Evolutionary conservation across 805 yeast genomes (phyloP).

Genomic region (Kodamaea restingae): DNA sequence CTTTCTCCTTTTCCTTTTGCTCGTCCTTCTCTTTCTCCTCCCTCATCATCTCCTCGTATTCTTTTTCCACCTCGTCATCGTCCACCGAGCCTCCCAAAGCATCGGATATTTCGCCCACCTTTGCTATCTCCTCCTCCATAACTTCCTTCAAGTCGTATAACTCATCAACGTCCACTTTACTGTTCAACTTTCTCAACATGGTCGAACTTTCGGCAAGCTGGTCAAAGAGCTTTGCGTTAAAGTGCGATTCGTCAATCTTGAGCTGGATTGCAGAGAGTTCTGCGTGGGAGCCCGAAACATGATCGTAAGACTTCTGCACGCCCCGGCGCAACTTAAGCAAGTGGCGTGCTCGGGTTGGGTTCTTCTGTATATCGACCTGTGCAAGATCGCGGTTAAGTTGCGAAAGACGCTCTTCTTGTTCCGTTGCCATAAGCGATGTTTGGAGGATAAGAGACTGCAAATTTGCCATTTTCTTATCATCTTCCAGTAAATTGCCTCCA

Average conservation of each 20-base stretch:
- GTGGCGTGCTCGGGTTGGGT: conserved; percentile 3
- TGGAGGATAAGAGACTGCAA: conserved; percentile 19
- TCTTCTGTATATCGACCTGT: conserved; percentile 3
- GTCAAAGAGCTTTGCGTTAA: conserved; percentile 22
- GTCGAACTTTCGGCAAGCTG: conserved; percentile 25
- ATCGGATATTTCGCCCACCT: conserved; percentile 25
- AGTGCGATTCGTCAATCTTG: conserved; percentile 35
- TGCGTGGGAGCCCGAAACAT: conserved; percentile 13
- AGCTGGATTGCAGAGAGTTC: conserved; percentile 23
- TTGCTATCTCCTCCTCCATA: conserved; percentile 27
- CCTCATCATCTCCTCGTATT: conserved; percentile 19
- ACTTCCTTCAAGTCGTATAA: conserved; percentile 25
- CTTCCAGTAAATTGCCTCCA: conserved; percentile 17
- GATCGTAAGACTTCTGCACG: conserved; percentile 16
- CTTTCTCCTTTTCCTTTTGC: not conserved
- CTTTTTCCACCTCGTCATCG: conserved; percentile 30
- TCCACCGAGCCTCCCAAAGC: conserved; percentile 17
- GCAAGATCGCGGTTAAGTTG: conserved; percentile 14
- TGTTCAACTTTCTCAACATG: conserved; percentile 27
- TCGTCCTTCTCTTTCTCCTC: not conserved
- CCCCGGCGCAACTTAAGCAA: conserved; percentile 13
- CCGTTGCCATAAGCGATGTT: conserved; percentile 17
- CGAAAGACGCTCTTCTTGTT: conserved; percentile 15
- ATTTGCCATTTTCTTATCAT: conserved; percentile 30
- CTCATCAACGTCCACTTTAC: conserved; percentile 22